These are phyloP conservation scores for Tetrastigma voinierianum DNA, from an alignment of 164 flowering plant genomes.

Conservation along the genomic window DNA sequence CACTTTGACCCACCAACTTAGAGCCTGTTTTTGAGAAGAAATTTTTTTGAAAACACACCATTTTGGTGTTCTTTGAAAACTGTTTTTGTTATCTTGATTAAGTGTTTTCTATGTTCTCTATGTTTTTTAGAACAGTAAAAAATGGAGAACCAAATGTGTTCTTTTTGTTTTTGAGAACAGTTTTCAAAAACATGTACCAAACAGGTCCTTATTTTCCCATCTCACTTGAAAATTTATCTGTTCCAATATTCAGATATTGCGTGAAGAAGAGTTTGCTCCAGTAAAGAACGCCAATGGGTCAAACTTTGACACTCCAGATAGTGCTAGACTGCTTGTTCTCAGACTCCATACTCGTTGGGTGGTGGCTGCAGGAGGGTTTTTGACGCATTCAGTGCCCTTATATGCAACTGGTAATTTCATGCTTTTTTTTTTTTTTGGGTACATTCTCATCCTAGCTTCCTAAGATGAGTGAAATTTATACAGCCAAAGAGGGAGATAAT, in stretches of 20 bases:
- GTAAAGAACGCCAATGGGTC: conserved; percentile 96
- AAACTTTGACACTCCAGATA: conserved; percentile 87
- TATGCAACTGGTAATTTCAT: conserved; percentile 70
- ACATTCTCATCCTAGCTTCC: not conserved
- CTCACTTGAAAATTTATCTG: conserved; percentile 1
- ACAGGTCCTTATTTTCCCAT: no score
- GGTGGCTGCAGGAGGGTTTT: conserved; percentile 93
- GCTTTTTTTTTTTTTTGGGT: not conserved
- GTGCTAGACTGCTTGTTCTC: conserved; percentile 83
- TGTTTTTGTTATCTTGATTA: no score
- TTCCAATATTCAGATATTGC: conserved; percentile 43
- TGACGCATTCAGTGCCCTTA: conserved; percentile 93
- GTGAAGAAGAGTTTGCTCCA: conserved; percentile 99
- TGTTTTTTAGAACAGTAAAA: no score
- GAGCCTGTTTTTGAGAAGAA: no score
- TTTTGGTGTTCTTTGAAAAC: no score
- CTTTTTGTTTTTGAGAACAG: no score
- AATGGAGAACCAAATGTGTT: no score
- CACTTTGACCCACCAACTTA: not conserved
- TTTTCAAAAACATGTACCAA: no score
- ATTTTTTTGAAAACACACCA: no score
- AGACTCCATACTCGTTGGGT: conserved; percentile 98
- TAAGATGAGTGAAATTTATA: not conserved
- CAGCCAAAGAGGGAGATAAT: no score
- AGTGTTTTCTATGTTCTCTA: no score